Percentiles rank a stretch among this genome's conserved stretches.
Evolutionary conservation across 805 yeast species (phyloP).

Genomic region (Blastobotrys robertii): DNA sequence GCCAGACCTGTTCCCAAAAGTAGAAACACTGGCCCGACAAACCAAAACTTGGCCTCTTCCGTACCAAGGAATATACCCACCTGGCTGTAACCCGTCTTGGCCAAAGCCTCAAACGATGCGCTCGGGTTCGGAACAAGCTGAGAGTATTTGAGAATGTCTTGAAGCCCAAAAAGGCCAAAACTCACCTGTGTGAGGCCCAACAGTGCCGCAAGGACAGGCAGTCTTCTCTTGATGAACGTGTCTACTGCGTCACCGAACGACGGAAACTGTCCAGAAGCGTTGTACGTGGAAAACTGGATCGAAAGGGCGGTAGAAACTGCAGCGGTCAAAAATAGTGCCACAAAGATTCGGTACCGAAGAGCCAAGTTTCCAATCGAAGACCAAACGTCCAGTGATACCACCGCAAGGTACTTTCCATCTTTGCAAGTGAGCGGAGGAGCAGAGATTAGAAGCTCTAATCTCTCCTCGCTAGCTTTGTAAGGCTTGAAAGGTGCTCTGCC

Average conservation of each 20-base stretch:
- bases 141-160: too few relatives aligned
- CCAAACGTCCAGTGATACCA: slow-evolving; percentile 37
- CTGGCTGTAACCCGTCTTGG: slow-evolving; percentile 7
- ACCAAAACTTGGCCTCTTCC: slow-evolving; percentile 44
- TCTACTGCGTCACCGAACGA: slow-evolving; percentile 40
- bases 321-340: slow-evolving; percentile 60
- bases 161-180: slow-evolving; percentile 23
- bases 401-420: neutral
- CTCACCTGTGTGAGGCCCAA: slow-evolving; percentile 17
- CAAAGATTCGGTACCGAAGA: slow-evolving; percentile 65
- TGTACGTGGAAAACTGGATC: slow-evolving; percentile 44
- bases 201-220: slow-evolving; percentile 22
- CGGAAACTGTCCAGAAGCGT: slow-evolving; percentile 31
- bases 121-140: too few relatives aligned
- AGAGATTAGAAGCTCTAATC: slow-evolving; percentile 10
- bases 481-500: slow-evolving; percentile 14
- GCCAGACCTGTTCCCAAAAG: slow-evolving; percentile 34
- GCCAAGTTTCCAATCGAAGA: slow-evolving; percentile 60
- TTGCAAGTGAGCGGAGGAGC: slow-evolving; percentile 3
- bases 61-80: slow-evolving; percentile 63
- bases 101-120: too few relatives aligned
- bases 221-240: slow-evolving; percentile 20
- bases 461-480: neutral
- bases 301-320: slow-evolving; percentile 42
- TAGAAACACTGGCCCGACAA: slow-evolving; percentile 50